Base-by-base conservation (phyloP, 2,329 filamentous ascomycete species). In the Coleophoma crateriformis region DNA sequence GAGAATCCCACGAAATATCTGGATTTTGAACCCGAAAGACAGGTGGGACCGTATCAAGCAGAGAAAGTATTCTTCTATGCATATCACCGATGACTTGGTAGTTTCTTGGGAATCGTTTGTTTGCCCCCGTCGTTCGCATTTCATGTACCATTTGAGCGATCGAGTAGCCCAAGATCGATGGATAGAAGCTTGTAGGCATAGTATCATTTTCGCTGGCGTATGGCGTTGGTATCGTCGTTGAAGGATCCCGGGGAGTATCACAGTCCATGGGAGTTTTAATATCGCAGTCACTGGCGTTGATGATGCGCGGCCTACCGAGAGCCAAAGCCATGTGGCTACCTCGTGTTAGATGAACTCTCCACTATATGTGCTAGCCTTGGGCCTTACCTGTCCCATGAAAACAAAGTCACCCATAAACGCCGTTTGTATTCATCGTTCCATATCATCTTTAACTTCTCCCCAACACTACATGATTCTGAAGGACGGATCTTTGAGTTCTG, bases 391-490 rank as follows among this genome's bases (percentile, higher is more conserved):
- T 50, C 48, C 41, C 42, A 50, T 13, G 32, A 17, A 22, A 46
- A 50, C 11, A 50, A 27, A 19, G 33, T 33, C 12, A 50, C 20
- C 48, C 48, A 50, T 15, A 50, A 19, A 33, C 48, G 42, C 7
- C 40, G 37, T n/a, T 40, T 46, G 39, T 46, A 50, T 50, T 50
- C 48, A 39, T 45, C 33, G 15, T 40, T 40, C 42, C 41, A 40
- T 7, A 40, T 15, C 17, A 20, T 13, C 3, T 39, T 27, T 2
- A 45, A 43, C 8, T 17, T 41, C 3, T 40, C 22, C 4, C 20
- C 42, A 11, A 33, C 39, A 10, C 19, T 22, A 15, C 14, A 19
- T 27, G 22, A 14, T 40, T 17, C 15, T 5, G 12, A 10, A 32
- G 34, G 48, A 38, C 13, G 34, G 19, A 46, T 22, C 19, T 37